Evolutionary conservation across 2,329 filamentous ascomycete genomes (phyloP).

Genomic region (Stagonosporopsis chrysanthemi): DNA sequence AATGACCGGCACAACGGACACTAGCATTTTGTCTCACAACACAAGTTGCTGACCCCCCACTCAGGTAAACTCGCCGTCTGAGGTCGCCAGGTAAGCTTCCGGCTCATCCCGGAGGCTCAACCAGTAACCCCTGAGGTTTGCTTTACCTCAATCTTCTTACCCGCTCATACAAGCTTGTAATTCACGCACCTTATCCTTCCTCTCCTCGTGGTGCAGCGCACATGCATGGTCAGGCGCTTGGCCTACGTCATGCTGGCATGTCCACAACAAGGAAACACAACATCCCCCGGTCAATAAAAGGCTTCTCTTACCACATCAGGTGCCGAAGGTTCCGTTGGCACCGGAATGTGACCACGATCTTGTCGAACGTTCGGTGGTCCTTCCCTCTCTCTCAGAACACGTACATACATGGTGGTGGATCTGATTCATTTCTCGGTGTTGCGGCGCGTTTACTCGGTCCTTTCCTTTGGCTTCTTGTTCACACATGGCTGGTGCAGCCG

Average conservation of each 20-base stretch:
- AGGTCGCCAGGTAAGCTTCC: constrained; percentile 32
- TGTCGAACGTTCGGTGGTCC: constrained; percentile 22
- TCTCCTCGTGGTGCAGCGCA: constrained; percentile 32
- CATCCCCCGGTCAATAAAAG: constrained; percentile 21
- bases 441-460: constrained; percentile 20
- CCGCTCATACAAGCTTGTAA: constrained; percentile 39
- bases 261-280: constrained; percentile 24
- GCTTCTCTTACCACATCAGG: constrained; percentile 25
- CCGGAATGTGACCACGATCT: constrained; percentile 26
- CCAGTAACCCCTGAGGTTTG: constrained; percentile 1
- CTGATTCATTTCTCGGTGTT: constrained; percentile 33
- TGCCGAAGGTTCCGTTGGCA: constrained; percentile 16
- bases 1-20: constrained; percentile 39
- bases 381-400: constrained; percentile 30
- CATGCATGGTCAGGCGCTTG: constrained; percentile 42
- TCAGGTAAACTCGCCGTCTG: not conserved
- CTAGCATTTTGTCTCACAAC: constrained; percentile 34
- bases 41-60: constrained; percentile 36
- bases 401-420: constrained; percentile 36
- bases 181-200: constrained; percentile 34
- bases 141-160: constrained; percentile 15
- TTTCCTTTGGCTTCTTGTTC: constrained; percentile 8
- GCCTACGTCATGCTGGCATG: constrained; percentile 37
- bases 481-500: constrained; percentile 16
- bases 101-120: not conserved